Evolutionary conservation across 768 basidiomycete genomes (phyloP).

Genomic region (Cystofilobasidium ferigula): DNA sequence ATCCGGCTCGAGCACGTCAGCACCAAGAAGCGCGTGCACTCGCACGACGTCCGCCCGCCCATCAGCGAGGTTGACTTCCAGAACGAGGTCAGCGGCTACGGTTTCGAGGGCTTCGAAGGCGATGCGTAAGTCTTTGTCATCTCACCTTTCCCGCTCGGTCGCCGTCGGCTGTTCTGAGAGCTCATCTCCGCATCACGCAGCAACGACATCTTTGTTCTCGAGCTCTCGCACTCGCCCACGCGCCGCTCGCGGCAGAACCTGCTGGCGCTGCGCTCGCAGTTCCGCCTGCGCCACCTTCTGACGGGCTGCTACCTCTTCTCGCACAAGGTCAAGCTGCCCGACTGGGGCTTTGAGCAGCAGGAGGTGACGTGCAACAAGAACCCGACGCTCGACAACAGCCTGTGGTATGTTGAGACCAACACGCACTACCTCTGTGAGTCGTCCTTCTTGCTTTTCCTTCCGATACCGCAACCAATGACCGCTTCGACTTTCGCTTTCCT

Average conservation of each 20-base stretch:
- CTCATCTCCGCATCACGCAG: neutral
- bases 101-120: constrained; percentile 51
- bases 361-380: constrained; percentile 99
- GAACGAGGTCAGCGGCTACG: constrained; percentile 93
- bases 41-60: constrained; percentile 87
- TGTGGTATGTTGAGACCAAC: constrained; percentile 90
- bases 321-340: constrained; percentile 93
- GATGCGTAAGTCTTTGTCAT: constrained; percentile 19
- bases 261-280: constrained; percentile 66
- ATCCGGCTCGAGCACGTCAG: constrained; percentile 69
- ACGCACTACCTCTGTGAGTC: constrained; percentile 58
- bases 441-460: neutral
- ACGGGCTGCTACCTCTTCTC: constrained; percentile 95
- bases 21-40: constrained; percentile 81
- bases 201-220: constrained; percentile 26
- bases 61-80: constrained; percentile 98
- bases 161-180: neutral
- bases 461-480: neutral
- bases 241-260: constrained; percentile 58
- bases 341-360: constrained; percentile 97
- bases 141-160: neutral
- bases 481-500: neutral
- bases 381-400: constrained; percentile 70
- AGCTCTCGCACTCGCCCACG: constrained; percentile 41
- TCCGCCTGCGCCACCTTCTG: constrained; percentile 69